phyloP scores from a whole-genome alignment of 2,329 filamentous ascomycete species.

The Fusarium sp. region DNA sequence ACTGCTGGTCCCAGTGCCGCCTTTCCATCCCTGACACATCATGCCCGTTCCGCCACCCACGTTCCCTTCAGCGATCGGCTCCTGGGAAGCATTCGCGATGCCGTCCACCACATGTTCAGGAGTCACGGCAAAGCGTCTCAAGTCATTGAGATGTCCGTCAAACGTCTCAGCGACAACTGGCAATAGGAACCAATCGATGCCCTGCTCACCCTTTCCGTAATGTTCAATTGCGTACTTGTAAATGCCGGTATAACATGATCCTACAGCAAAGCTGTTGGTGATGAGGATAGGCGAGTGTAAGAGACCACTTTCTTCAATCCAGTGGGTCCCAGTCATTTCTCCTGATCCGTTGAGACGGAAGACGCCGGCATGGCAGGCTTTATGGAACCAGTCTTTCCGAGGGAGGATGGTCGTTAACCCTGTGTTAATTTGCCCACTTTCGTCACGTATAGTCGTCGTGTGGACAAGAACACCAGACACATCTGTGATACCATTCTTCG shows the following conservation, averaged over 20 bases:
- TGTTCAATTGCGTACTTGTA: constrained; percentile 66
- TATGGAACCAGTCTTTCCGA: constrained; percentile 45
- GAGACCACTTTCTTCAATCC: constrained; percentile 65
- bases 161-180: constrained; percentile 72
- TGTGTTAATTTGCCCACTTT: neutral
- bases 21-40: constrained; percentile 73
- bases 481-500: neutral
- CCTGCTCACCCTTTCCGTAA: constrained; percentile 54
- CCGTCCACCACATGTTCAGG: constrained; percentile 65
- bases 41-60: constrained; percentile 73
- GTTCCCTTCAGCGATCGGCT: constrained; percentile 68
- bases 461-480: neutral
- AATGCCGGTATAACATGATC: constrained; percentile 62
- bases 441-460: neutral
- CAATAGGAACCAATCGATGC: constrained; percentile 64
- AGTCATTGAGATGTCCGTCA: constrained; percentile 69
- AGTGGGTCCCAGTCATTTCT: constrained; percentile 70
- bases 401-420: constrained; percentile 1
- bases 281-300: constrained; percentile 3
- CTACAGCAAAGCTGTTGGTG: constrained; percentile 34
- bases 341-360: constrained; percentile 74
- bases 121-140: constrained; percentile 65
- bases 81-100: constrained; percentile 62
- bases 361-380: constrained; percentile 61
- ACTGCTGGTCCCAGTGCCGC: constrained; percentile 71